Evolutionary conservation across 148 eudicot species (phyloP).

Genomic region (Salicornia ramosissima): DNA sequence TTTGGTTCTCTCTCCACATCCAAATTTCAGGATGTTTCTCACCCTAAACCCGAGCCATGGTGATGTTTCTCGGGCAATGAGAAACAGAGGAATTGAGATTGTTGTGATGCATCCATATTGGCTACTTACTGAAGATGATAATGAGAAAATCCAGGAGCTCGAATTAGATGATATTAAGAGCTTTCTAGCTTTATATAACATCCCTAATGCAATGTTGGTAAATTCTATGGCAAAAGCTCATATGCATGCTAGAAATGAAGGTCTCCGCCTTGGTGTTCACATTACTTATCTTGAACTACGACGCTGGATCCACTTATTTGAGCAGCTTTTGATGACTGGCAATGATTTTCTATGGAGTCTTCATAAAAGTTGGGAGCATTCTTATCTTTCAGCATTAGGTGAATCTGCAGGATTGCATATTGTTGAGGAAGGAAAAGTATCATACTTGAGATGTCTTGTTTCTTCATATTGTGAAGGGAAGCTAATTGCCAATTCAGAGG

Average conservation of each 20-base stretch:
- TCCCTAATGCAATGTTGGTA: slow-evolving; percentile 48
- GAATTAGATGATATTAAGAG: slow-evolving; percentile 65
- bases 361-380: slow-evolving; percentile 84
- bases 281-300: slow-evolving; percentile 83
- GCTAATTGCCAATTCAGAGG: slow-evolving; percentile 7
- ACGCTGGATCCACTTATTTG: slow-evolving; percentile 86
- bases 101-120: slow-evolving; percentile 78
- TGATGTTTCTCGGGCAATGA: slow-evolving; percentile 94
- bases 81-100: slow-evolving; percentile 92
- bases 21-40: slow-evolving; percentile 82
- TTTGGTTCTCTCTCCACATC: slow-evolving; percentile 73
- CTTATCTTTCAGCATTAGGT: slow-evolving; percentile 84
- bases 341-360: slow-evolving; percentile 69
- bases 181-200: slow-evolving; percentile 63
- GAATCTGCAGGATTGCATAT: slow-evolving; percentile 58
- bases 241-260: slow-evolving; percentile 58
- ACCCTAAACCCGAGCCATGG: slow-evolving; percentile 86
- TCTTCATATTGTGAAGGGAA: slow-evolving; percentile 20
- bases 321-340: slow-evolving; percentile 69
- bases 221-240: slow-evolving; percentile 88
- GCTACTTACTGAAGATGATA: slow-evolving; percentile 35
- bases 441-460: slow-evolving; percentile 38
- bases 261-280: slow-evolving; percentile 36
- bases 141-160: slow-evolving; percentile 28
- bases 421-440: slow-evolving; percentile 38